Percentiles rank a stretch among this genome's conserved stretches.
Evolutionary conservation across 2,329 filamentous ascomycete species (phyloP).

Genomic region (Colletotrichum tofieldiae): DNA sequence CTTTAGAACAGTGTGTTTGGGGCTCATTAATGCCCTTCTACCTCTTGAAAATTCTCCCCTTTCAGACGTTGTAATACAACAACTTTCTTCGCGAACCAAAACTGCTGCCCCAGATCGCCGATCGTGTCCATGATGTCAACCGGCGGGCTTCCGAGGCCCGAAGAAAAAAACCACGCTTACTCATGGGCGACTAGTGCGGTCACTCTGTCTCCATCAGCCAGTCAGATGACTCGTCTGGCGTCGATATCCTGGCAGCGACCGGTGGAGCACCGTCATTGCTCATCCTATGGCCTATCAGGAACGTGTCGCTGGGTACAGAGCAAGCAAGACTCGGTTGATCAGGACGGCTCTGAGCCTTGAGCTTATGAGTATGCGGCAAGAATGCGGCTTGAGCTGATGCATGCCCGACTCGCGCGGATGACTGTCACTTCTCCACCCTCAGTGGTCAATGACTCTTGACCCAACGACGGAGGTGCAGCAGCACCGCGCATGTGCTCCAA

Average conservation of each 20-base stretch:
- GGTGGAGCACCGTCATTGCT: constrained; percentile 1
- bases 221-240: constrained; percentile 29
- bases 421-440: constrained; percentile 38
- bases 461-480: constrained; percentile 20
- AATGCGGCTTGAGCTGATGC: constrained; percentile 11
- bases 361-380: background rate
- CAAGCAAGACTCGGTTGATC: background rate
- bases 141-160: background rate
- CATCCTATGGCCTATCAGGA: background rate
- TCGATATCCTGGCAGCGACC: constrained; percentile 23
- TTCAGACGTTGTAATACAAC: constrained; percentile 37
- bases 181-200: constrained; percentile 17
- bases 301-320: background rate
- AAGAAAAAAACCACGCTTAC: constrained; percentile 1
- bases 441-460: constrained; percentile 26
- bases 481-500: background rate
- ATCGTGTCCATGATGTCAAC: constrained; percentile 29
- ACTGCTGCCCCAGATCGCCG: background rate
- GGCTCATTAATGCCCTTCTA: constrained; percentile 32
- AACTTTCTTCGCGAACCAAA: constrained; percentile 1
- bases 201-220: constrained; percentile 9
- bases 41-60: constrained; percentile 41
- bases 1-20: constrained; percentile 46
- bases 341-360: background rate
- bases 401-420: constrained; percentile 9